Percentiles rank a stretch among this genome's conserved stretches.
Evolutionary conservation across 305 asterid genomes (phyloP).

Genomic region (Striga hermonthica): DNA sequence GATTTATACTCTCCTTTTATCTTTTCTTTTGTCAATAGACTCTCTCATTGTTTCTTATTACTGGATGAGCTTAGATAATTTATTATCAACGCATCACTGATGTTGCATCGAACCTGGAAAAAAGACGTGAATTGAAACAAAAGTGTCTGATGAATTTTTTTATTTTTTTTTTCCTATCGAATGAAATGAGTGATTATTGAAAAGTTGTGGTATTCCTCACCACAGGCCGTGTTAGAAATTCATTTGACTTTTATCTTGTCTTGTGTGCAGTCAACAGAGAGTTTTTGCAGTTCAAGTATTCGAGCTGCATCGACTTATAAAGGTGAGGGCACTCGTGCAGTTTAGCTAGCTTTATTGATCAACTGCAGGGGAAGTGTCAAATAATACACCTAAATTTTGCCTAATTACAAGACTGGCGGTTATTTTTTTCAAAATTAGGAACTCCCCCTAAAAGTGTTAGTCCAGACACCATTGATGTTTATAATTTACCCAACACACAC

Average conservation of each 20-base stretch:
- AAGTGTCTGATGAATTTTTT: not conserved
- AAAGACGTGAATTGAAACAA: not conserved
- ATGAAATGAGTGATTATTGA: not conserved
- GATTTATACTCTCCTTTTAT: not conserved
- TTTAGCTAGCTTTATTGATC: conserved; percentile 1
- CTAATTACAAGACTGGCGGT: not conserved
- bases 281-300: conserved; percentile 91
- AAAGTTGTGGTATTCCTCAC: not conserved
- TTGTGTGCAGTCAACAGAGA: conserved; percentile 75
- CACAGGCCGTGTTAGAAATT: not conserved
- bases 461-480: too few relatives aligned
- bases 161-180: not conserved
- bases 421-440: too few relatives aligned
- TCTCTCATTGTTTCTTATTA: conserved; percentile 27
- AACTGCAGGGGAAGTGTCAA: not conserved
- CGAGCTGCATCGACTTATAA: conserved; percentile 83
- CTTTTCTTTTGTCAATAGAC: conserved; percentile 27
- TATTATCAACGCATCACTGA: not conserved
- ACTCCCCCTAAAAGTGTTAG: too few relatives aligned
- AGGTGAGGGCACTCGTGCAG: conserved; percentile 42
- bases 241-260: not conserved
- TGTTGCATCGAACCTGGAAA: not conserved
- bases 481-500: too few relatives aligned
- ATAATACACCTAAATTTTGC: not conserved
- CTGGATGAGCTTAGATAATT: conserved; percentile 28